Base-by-base conservation (phyloP, 192 early-diverging fungal species). In the Jimgerdemannia lactiflua region DNA sequence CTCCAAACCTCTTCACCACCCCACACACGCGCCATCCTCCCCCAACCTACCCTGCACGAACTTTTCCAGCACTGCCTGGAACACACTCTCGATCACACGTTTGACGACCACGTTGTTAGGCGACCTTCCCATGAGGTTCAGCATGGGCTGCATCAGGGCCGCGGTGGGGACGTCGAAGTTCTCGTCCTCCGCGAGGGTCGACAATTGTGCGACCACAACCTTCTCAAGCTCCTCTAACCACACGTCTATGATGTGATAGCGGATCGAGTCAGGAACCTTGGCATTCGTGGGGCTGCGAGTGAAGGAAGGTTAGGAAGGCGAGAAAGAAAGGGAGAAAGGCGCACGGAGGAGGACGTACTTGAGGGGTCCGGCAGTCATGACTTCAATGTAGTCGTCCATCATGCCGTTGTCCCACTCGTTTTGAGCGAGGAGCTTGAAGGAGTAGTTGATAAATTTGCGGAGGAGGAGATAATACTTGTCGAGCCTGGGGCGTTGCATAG, bases 381-480 rank as follows among this genome's bases (percentile, higher is more conserved):
- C 84, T 20, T 73, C 76, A 7, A 76, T 77, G 76, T 87, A 89
- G n/a, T 84, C 77, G 59, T 84, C 83, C 59, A 93, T 80, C 8
- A 82, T 70, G 3, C 75, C 86, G 42, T 72, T 43, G 42, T 86
- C 85, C 91, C 91, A 94, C 6, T 84, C 72, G 20, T 88, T 80
- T 74, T 84, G 77, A 41, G 87, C 87, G 40, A 95, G 79, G 73
- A 87, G 86, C 40, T 78, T 76, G 85, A 94, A 93, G 4, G 91
- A 86, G 59, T 84, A 85, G 49, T 75, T 84, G 40, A 91, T 81
- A 71, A 94, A 86, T 70, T 89, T 89, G 77, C 92, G 85, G 39
- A 91, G 75, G 43, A 95, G 78, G 71, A 90, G 86, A 74, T 92
- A 92, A 70, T 89, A 95, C 77, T 95, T 95, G 81, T 95, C 91